Conservation (phyloP, 345 rosid species). For the Tarenaya hassleriana region DNA sequence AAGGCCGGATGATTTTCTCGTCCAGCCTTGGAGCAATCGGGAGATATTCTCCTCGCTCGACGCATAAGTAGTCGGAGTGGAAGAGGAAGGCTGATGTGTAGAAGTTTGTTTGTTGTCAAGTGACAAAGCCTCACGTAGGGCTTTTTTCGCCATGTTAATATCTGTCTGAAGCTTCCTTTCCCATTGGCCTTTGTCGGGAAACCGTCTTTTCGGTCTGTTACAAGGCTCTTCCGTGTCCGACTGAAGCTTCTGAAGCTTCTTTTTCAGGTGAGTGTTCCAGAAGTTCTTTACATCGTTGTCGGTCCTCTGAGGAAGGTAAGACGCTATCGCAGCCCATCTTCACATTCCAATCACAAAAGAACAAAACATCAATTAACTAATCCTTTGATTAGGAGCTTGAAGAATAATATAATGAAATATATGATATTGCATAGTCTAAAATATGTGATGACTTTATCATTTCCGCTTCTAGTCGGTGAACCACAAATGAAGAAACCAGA, state of each 20-base stretch:
- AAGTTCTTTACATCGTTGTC: constrained; percentile 91
- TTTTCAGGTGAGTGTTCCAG: constrained; percentile 90
- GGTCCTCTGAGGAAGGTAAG: constrained; percentile 93
- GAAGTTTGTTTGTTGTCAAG: constrained; percentile 40
- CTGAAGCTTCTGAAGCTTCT: constrained; percentile 58
- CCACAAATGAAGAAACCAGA: background rate
- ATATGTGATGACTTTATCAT: too few species aligned
- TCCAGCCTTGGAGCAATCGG: constrained; percentile 59
- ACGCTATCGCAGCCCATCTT: constrained; percentile 99
- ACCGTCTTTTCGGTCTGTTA: constrained; percentile 17
- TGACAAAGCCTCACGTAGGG: constrained; percentile 73
- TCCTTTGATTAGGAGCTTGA: background rate
- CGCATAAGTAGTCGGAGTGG: constrained; percentile 34
- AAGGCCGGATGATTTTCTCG: constrained; percentile 29
- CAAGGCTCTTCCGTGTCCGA: background rate
- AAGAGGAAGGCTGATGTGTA: constrained; percentile 10
- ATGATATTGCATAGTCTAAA: too few species aligned
- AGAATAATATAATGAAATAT: background rate
- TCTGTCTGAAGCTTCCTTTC: constrained; percentile 87
- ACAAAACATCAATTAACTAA: background rate
- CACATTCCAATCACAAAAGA: background rate
- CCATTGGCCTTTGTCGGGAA: constrained; percentile 65
- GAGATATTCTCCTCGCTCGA: constrained; percentile 67
- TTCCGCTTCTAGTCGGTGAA: too few species aligned
- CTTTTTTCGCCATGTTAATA: constrained; percentile 75